phyloP scores from a whole-genome alignment of 495 filamentous ascomycete species.

The Evernia prunastri region DNA sequence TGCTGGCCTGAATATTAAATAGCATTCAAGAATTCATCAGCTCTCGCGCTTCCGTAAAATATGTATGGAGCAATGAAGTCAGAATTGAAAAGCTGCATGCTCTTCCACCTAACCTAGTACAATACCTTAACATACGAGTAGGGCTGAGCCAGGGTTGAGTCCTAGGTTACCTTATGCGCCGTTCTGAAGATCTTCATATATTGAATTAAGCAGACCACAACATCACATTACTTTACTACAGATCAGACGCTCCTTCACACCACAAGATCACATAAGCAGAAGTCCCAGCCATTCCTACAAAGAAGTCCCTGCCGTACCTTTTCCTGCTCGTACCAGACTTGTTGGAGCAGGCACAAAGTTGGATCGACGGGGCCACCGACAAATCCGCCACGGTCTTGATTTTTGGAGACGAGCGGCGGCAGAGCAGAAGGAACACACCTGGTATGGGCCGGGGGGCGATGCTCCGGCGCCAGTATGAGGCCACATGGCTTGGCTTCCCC shows the following conservation, averaged over 20 bases:
- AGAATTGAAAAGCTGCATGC: no score
- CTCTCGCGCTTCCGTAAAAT: not conserved
- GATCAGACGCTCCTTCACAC: not conserved
- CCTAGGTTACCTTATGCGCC: not conserved
- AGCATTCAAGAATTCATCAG: not conserved
- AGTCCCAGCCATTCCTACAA: no score
- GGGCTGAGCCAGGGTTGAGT: not conserved
- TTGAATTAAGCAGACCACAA: not conserved
- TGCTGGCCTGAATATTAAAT: not conserved
- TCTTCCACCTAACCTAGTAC: no score
- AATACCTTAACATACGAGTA: no score
- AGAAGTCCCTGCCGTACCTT: not conserved
- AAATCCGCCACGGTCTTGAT: not conserved
- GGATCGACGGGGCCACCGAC: not conserved
- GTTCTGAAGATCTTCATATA: not conserved
- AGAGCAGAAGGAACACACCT: not conserved
- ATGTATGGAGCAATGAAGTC: no score
- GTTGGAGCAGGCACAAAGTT: not conserved
- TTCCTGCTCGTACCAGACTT: not conserved
- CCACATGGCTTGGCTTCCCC: conserved; percentile 52
- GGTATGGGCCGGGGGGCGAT: conserved; percentile 12
- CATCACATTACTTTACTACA: conserved; percentile 1
- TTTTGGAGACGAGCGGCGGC: not conserved
- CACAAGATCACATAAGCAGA: no score
- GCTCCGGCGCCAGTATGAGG: conserved; percentile 17